These are phyloP conservation scores for Vitellaria paradoxa DNA, from an alignment of 179 eudicot species.

Conservation along the genomic window DNA sequence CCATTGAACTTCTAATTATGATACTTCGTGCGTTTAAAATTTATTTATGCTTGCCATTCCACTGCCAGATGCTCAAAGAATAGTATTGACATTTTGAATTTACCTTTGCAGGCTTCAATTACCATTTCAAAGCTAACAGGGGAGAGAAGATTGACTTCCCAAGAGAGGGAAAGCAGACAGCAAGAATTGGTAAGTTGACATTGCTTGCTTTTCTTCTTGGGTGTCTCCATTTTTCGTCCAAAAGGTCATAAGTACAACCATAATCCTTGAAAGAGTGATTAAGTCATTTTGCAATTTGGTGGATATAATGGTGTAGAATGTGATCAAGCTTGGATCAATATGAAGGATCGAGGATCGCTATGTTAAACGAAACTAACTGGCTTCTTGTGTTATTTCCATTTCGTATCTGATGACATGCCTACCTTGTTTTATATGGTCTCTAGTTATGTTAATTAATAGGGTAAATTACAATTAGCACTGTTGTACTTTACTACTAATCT, in stretches of 20 bases:
- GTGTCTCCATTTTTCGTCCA: too few species aligned
- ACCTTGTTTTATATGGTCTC: not conserved
- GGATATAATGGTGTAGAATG: not conserved
- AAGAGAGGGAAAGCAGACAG: slow-evolving; percentile 46
- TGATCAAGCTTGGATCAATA: not conserved
- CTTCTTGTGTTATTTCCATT: not conserved
- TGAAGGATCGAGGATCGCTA: not conserved
- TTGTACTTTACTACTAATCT: too few species aligned
- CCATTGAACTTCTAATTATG: too few species aligned
- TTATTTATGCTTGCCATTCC: too few species aligned
- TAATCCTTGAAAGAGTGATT: not conserved
- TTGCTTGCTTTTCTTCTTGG: not conserved
- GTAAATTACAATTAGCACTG: too few species aligned
- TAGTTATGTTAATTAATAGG: not conserved
- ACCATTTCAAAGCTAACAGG: slow-evolving; percentile 52
- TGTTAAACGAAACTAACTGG: not conserved
- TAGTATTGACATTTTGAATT: not conserved
- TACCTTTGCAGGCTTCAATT: slow-evolving; percentile 50
- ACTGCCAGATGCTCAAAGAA: not conserved
- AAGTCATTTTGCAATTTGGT: not conserved
- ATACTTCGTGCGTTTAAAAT: too few species aligned
- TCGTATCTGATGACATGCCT: not conserved
- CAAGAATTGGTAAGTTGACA: slow-evolving; percentile 49
- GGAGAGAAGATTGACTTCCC: slow-evolving; percentile 48
- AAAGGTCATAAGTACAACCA: too few species aligned